Evolutionary conservation across 1,139 yeast genomes (phyloP).

Genomic region (Suhomyces taliae): DNA sequence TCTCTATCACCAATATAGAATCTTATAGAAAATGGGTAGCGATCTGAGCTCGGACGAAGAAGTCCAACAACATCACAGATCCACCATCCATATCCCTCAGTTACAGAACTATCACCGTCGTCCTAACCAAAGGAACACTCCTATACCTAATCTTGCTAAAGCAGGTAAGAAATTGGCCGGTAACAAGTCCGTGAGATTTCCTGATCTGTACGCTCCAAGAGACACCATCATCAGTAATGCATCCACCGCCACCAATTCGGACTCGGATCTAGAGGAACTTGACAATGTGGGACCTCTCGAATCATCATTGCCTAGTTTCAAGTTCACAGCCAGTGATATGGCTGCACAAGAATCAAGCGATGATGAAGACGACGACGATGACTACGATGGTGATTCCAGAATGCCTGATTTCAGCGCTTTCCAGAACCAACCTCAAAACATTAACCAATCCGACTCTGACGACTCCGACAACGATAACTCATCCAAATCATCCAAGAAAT

Average conservation of each 20-base stretch:
- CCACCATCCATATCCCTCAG: constrained; percentile 31
- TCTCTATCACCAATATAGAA: too few relatives aligned
- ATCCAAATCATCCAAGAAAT: constrained; percentile 3
- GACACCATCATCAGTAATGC: constrained; percentile 27
- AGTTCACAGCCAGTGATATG: constrained; percentile 7
- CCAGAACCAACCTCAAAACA: constrained; percentile 7
- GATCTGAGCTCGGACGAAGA: constrained; percentile 9
- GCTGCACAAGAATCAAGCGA: constrained; percentile 9
- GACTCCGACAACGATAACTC: constrained; percentile 10
- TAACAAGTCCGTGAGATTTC: constrained; percentile 29
- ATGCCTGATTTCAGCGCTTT: constrained; percentile 5
- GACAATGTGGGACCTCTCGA: constrained; percentile 6
- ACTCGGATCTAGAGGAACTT: constrained; percentile 19
- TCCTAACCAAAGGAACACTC: constrained; percentile 23
- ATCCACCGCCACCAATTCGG: constrained; percentile 26
- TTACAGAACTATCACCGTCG: constrained; percentile 18
- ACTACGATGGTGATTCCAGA: constrained; percentile 7
- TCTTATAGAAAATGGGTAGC: background rate
- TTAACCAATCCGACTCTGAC: constrained; percentile 12
- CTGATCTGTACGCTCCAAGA: constrained; percentile 28
- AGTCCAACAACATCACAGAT: constrained; percentile 13
- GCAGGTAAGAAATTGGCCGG: constrained; percentile 21
- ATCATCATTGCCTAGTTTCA: constrained; percentile 20
- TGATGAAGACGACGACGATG: constrained; percentile 9
- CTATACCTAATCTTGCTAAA: constrained; percentile 27